These are phyloP conservation scores for Myrica gale DNA, from an alignment of 306 rosid genomes.

Conservation along the genomic window DNA sequence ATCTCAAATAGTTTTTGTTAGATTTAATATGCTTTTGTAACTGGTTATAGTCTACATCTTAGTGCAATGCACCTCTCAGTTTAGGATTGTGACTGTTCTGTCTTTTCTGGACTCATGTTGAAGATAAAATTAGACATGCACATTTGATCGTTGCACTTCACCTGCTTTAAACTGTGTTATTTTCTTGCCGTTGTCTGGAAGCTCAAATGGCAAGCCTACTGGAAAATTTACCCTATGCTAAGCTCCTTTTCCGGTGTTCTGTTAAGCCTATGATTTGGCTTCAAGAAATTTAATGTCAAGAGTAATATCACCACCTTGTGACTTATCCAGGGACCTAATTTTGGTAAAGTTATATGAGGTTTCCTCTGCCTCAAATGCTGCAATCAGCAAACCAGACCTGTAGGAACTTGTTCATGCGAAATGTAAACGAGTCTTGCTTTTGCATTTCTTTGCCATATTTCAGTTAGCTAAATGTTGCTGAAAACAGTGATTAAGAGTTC, in stretches of 20 bases:
- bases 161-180: slow-evolving; percentile 20
- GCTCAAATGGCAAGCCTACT: slow-evolving; percentile 12
- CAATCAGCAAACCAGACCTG: background rate
- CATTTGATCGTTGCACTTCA: slow-evolving; percentile 11
- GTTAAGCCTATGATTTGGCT: slow-evolving; percentile 7
- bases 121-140: slow-evolving; percentile 12
- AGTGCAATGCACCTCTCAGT: background rate
- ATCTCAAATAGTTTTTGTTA: background rate
- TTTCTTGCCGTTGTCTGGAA: slow-evolving; percentile 6
- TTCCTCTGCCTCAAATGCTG: background rate
- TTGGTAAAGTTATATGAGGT: background rate
- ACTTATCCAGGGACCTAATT: slow-evolving; percentile 2
- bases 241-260: slow-evolving; percentile 2
- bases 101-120: slow-evolving; percentile 8
- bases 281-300: background rate
- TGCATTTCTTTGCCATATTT: background rate
- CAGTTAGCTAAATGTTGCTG: background rate
- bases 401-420: background rate
- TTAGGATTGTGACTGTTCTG: background rate
- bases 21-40: background rate
- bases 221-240: background rate
- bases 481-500: background rate
- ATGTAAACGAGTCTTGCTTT: background rate
- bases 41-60: background rate
- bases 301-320: background rate